Evolutionary conservation across 2,329 filamentous ascomycete genomes (phyloP), one percentile per base, ranked within the genome.

Genomic region (Myriosclerotinia duriaeana): DNA sequence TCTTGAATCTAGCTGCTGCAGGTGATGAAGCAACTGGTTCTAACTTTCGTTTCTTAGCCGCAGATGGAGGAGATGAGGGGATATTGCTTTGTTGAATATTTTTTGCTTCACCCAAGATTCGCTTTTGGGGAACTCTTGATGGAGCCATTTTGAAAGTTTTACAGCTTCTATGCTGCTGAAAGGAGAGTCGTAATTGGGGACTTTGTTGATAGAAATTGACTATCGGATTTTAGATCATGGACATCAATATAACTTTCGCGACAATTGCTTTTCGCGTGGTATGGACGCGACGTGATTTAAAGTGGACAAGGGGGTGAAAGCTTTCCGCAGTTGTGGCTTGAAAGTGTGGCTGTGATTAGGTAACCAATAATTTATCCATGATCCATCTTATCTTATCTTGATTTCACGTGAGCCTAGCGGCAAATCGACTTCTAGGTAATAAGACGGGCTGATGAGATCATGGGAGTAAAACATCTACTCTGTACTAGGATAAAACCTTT

Each of bases 11-110:
- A 42, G 82, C 80, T 20, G 83, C 84, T 36, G 64, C 85, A 2
- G 84, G 84, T 5, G 84, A 85, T 36, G 84, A 80, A 38, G 63
- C 81, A 78, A 65, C 44, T 7, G 83, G 77, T 53, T 95, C 91
- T 68, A 96, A 83, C 79, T 92, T 96, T 70, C 92, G 85, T 80
- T 95, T 96, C 83, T 98, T 98, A 17, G 72, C 71, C 15, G 71
- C 67, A 22, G 72, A 79, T 4, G 79, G 75, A 3, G 82, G 80
- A 20, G 88, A 85, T 1, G 84, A 80, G 69, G 84, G 77, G 67
- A 87, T 82, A 40, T 65, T 58, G 53, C 30, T 59, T 72, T 84
- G 84, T 68, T 85, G 84, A 71, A 84, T 82, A 73, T 84, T 89
- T 67, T 87, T 86, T 68, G 86, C 81, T 75, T 92, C 89, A 71